Evolutionary conservation across 1,284 basidiomycete species (phyloP).

Genomic region (Ganoderma meredithae): DNA sequence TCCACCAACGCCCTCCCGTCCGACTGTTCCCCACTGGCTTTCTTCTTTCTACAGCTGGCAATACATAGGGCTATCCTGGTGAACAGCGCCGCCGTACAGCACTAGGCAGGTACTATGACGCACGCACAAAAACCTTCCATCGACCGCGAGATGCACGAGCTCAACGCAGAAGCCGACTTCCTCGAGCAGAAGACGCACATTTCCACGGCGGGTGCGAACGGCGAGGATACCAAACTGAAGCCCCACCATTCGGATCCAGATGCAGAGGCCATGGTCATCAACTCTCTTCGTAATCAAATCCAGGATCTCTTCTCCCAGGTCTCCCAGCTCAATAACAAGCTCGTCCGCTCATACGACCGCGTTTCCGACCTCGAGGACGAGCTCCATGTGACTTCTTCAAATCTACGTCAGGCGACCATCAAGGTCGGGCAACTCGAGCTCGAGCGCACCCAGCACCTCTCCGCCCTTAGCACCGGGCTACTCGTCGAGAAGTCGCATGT

Average conservation of each 20-base stretch:
- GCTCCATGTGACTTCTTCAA: conserved; percentile 71
- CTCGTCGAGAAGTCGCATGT: conserved; percentile 94
- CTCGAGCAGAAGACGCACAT: conserved; percentile 41
- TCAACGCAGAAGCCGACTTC: conserved; percentile 43
- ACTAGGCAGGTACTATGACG: conserved; percentile 21
- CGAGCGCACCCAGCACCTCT: conserved; percentile 79
- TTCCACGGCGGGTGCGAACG: conserved; percentile 34
- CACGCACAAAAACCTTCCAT: conserved; percentile 33
- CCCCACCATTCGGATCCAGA: conserved; percentile 48
- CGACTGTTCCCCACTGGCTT: not conserved
- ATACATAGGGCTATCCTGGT: conserved; percentile 8
- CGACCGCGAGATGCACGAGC: conserved; percentile 43
- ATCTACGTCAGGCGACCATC: conserved; percentile 63
- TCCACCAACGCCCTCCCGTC: not conserved
- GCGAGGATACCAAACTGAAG: conserved; percentile 34
- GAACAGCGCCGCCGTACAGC: not conserved
- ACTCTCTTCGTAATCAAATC: conserved; percentile 82
- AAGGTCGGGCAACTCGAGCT: conserved; percentile 77
- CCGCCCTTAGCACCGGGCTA: conserved; percentile 86
- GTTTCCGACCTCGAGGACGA: conserved; percentile 95
- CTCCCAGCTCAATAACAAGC: conserved; percentile 89
- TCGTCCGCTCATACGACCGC: conserved; percentile 91
- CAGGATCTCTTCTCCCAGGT: conserved; percentile 91
- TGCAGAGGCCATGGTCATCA: conserved; percentile 79
- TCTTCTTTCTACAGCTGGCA: not conserved